Conservation (phyloP, 2,329 filamentous ascomycete species). For the Penicillium nordicum region DNA sequence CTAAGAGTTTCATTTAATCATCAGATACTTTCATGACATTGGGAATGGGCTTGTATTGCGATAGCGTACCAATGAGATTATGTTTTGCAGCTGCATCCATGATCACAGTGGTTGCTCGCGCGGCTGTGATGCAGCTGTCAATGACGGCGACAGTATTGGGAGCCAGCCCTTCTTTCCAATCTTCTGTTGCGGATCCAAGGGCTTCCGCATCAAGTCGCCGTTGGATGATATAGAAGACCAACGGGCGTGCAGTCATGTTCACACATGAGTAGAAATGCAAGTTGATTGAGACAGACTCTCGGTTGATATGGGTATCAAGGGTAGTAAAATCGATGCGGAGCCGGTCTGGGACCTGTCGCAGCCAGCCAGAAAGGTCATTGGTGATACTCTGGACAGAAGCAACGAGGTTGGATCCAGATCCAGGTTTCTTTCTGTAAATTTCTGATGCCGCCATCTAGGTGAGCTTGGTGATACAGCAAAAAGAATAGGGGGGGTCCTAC, state of each 20-base stretch:
- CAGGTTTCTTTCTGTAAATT: slow-evolving; percentile 50
- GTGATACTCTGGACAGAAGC: slow-evolving; percentile 52
- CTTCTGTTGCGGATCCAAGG: slow-evolving; percentile 33
- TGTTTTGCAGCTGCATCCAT: slow-evolving; percentile 50
- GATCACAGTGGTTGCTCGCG: slow-evolving; percentile 49
- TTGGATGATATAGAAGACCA: slow-evolving; percentile 55
- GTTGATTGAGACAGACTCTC: slow-evolving; percentile 52
- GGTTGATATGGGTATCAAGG: slow-evolving; percentile 42
- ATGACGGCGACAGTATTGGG: slow-evolving; percentile 51
- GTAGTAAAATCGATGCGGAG: slow-evolving; percentile 50
- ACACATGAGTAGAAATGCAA: slow-evolving; percentile 58
- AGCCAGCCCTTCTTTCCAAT: slow-evolving; percentile 50
- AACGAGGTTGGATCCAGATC: slow-evolving; percentile 49
- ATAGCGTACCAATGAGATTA: slow-evolving; percentile 48
- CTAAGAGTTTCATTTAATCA: slow-evolving; percentile 21
- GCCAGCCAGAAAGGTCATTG: slow-evolving; percentile 50
- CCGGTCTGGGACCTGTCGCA: slow-evolving; percentile 46
- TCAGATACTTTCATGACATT: not conserved
- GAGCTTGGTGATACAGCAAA: not conserved
- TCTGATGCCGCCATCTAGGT: slow-evolving; percentile 23
- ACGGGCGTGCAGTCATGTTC: slow-evolving; percentile 55
- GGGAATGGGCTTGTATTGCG: not conserved
- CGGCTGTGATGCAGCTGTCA: slow-evolving; percentile 52
- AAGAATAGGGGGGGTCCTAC: slow-evolving; percentile 8
- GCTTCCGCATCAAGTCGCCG: slow-evolving; percentile 42